Conservation (phyloP, 768 basidiomycete genomes). For the Kwoniella pini region DNA sequence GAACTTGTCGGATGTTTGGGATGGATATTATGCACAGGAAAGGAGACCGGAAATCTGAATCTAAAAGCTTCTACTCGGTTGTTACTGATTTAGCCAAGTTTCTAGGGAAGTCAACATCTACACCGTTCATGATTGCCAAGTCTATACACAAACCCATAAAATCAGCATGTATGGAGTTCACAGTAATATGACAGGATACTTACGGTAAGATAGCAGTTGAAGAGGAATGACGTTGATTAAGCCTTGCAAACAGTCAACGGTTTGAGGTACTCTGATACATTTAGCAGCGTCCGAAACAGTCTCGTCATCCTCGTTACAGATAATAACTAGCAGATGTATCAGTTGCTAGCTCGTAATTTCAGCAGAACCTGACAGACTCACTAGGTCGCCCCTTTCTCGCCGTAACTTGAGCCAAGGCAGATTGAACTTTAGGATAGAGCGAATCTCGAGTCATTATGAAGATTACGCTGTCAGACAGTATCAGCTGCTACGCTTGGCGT, state of each 20-base stretch:
- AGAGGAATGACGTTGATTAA: slow-evolving; percentile 94
- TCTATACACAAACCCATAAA: slow-evolving; percentile 52
- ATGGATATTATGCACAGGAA: too few species aligned
- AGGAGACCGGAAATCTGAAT: too few species aligned
- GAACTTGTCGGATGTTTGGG: not conserved
- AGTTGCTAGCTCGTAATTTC: too few species aligned
- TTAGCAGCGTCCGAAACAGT: slow-evolving; percentile 67
- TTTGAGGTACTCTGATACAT: slow-evolving; percentile 92
- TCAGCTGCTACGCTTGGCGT: not conserved
- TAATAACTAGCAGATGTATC: slow-evolving; percentile 65
- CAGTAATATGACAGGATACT: too few species aligned
- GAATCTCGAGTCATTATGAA: slow-evolving; percentile 99
- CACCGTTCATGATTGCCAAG: slow-evolving; percentile 90
- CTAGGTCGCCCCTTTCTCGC: slow-evolving; percentile 83
- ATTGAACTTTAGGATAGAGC: slow-evolving; percentile 96
- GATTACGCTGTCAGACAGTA: slow-evolving; percentile 62
- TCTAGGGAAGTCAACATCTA: slow-evolving; percentile 97
- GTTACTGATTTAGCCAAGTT: slow-evolving; percentile 66
- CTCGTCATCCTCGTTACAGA: slow-evolving; percentile 90
- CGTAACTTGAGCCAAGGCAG: slow-evolving; percentile 93
- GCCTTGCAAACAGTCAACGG: slow-evolving; percentile 92
- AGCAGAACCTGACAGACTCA: slow-evolving; percentile 32
- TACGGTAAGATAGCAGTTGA: slow-evolving; percentile 85
- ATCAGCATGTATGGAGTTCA: not conserved
- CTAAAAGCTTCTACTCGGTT: slow-evolving; percentile 35